Evolutionary conservation across 208 protist species (phyloP), one percentile per base, ranked within the genome.

Genomic region (Acanthamoeba quina): DNA sequence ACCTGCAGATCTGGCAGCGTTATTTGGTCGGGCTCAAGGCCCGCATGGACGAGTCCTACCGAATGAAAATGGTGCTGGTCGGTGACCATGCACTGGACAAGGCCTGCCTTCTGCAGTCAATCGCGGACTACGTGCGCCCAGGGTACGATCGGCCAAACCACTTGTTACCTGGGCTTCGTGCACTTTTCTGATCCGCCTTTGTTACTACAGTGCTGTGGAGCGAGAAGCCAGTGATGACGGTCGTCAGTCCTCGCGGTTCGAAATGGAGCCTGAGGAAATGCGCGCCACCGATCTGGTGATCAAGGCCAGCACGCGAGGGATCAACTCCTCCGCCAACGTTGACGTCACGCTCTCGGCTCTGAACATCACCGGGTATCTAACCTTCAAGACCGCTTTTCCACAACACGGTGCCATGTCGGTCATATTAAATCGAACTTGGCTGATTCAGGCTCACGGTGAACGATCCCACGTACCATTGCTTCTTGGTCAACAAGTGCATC

Each of bases 21-120:
- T 91, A 91, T 58, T 24, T 91, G 34, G 29, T 56, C 13, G 62
- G 64, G 6, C 85, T 91, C 44, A 91, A 91, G 47, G 85, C 56
- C 24, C 56, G 64, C 56, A 91, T 91, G 85, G 85, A 91, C 85
- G 85, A 91, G 64, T 91, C 85, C 85, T 91, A 91, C 64, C 19
- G 85, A 17, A 76, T 91, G 62, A 91, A 76, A n/a, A 68, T 91
- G 62, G 44, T 91, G 15, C 15, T 91, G 34, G 60, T 91, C 0
- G 85, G 85, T 19, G 85, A 76, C 26, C 21, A 66, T 24, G 68
- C 29, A 6, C 11, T 56, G 37, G 85, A 76, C 58, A 91, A 74
- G 37, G 64, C 85, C 29, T 52, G 10, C 29, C 58, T 91, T 24
- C 85, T 91, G 4, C 56, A 74, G 34, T 70, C 85, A 17, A 91